Evolutionary conservation across 306 rosid species (phyloP), one percentile per base, ranked within the genome.

Genomic region (Mucuna pruriens): DNA sequence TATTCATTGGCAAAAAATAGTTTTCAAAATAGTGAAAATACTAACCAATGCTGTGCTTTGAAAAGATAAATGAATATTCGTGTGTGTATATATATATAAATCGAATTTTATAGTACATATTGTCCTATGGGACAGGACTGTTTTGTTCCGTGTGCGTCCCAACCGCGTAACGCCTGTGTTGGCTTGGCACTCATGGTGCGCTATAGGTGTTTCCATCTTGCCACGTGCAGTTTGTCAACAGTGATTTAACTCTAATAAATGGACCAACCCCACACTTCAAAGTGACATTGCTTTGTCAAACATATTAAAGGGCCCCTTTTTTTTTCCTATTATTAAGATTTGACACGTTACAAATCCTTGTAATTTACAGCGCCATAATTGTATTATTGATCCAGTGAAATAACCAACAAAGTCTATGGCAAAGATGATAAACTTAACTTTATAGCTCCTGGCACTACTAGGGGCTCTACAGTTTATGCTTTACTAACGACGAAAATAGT

Each of bases 231-330:
- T 52, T 36, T n/a, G 17, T 9, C 52, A 71, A 78, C 49, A 58
- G 60, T 36, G 17, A 55, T 16, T 82, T 45, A 66, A 81, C 66
- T 42, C 79, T 72, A 66, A 62, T 85, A 79, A 87, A 85, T 88
- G 86, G 55, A 80, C 74, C 54, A 51, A 77, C 88, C 90, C 95
- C 84, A 86, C 90, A 20, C 22, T 11, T 83, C 76, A 57, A 62
- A 75, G 68, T 67, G 84, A 78, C 74, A 52, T 40, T 31, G 55
- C 74, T 12, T 34, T 69, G 55, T 67, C 82, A 67, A 58, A 62
- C 51, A 63, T 39, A 54, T 46, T 73, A 22, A 67, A 67, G 54
- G 72, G 66, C 20, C 74, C 82, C 36, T 9, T 66, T 45, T n/a
- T 9, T 66, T 65, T 46, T 13, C 74, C 54, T 48, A 26, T 62